Conservation (phyloP, 371 early-diverging fungal genomes). For the Synchytrium microbalum region DNA sequence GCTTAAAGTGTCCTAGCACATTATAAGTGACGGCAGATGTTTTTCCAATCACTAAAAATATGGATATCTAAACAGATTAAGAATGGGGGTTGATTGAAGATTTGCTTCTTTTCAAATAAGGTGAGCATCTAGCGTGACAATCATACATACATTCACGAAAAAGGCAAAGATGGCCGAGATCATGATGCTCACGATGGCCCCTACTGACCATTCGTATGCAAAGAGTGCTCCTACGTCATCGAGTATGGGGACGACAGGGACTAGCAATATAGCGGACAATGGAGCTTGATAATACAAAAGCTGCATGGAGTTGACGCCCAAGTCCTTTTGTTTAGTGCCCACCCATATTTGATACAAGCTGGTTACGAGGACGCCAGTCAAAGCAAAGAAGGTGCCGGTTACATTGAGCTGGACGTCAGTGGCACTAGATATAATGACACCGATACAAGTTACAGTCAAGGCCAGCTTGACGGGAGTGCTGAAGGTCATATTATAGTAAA, state of each 20-base stretch:
- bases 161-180: conserved; percentile 18
- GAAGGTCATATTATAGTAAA: conserved; percentile 21
- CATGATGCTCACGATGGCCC: conserved; percentile 11
- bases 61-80: too few species aligned
- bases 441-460: conserved; percentile 21
- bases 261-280: conserved; percentile 22
- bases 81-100: too few species aligned
- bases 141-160: conserved; percentile 27
- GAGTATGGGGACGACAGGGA: conserved; percentile 14
- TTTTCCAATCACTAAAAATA: conserved; percentile 24
- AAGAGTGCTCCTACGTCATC: conserved; percentile 19
- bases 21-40: conserved; percentile 23
- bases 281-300: conserved; percentile 27
- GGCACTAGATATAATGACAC: conserved; percentile 20
- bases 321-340: conserved; percentile 27
- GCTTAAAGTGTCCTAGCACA: conserved; percentile 25
- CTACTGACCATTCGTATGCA: conserved; percentile 8
- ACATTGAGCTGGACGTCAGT: conserved; percentile 26
- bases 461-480: conserved; percentile 14
- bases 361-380: conserved; percentile 25
- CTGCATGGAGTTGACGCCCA: conserved; percentile 20
- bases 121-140: too few species aligned
- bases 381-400: conserved; percentile 18
- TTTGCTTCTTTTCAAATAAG: too few species aligned
- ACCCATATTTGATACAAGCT: conserved; percentile 26